A percentile compares a stretch with the other conserved stretches of the same genome.
Evolutionary conservation across 2,329 filamentous ascomycete species (phyloP).

Genomic region (Penicillium digitatum): DNA sequence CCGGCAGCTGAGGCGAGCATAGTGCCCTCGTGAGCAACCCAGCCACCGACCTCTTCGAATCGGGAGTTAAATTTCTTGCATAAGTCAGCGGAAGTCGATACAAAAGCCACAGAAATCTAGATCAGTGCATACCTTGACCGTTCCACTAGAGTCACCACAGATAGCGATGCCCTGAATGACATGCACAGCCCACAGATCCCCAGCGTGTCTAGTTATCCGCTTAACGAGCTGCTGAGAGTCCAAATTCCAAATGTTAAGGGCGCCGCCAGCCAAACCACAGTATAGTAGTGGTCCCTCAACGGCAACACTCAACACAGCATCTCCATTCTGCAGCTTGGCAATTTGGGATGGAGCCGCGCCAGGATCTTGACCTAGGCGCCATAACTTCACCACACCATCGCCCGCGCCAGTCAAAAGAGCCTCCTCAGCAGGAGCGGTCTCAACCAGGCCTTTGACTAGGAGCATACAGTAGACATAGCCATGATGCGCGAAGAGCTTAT

Average conservation of each 20-base stretch:
- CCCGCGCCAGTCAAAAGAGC: slow-evolving; percentile 87
- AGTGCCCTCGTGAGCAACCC: slow-evolving; percentile 81
- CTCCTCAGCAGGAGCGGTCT: slow-evolving; percentile 64
- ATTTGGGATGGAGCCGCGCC: slow-evolving; percentile 66
- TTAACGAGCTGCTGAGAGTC: slow-evolving; percentile 88
- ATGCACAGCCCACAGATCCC: slow-evolving; percentile 80
- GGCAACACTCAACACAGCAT: slow-evolving; percentile 69
- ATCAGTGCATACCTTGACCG: slow-evolving; percentile 64
- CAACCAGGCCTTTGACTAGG: slow-evolving; percentile 68
- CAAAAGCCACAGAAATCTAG: neutral
- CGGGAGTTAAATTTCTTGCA: slow-evolving; percentile 69
- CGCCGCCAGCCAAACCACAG: slow-evolving; percentile 78
- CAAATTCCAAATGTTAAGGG: slow-evolving; percentile 94
- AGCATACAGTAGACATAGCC: slow-evolving; percentile 98
- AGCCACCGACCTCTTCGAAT: slow-evolving; percentile 72
- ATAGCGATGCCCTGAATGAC: slow-evolving; percentile 82
- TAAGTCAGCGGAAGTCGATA: slow-evolving; percentile 3
- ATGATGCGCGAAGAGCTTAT: slow-evolving; percentile 85
- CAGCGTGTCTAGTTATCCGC: slow-evolving; percentile 74
- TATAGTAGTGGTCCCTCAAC: slow-evolving; percentile 91
- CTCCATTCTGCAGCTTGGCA: slow-evolving; percentile 61
- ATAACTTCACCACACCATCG: slow-evolving; percentile 92
- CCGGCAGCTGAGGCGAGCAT: slow-evolving; percentile 80
- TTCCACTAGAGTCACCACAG: slow-evolving; percentile 85
- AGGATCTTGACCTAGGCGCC: slow-evolving; percentile 63